Evolutionary conservation across 805 yeast genomes (phyloP).

Genomic region (Debaryomyces castellii): DNA sequence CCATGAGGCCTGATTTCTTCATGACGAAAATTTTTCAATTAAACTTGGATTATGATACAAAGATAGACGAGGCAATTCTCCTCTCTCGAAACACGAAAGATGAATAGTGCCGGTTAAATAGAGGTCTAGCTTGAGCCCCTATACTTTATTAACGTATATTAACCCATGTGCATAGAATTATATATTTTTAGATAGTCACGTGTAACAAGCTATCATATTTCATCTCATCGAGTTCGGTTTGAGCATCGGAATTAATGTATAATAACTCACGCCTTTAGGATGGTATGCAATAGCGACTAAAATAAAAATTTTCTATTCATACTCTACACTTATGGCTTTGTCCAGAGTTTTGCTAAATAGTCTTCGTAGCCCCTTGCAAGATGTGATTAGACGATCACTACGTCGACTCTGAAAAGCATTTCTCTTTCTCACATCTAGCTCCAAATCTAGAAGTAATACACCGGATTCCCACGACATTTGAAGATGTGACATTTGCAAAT

Average conservation of each 20-base stretch:
- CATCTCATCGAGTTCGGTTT: background rate
- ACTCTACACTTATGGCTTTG: too few relatives aligned
- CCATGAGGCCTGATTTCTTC: slow-evolving; percentile 28
- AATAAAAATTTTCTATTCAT: too few relatives aligned
- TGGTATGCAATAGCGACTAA: too few relatives aligned
- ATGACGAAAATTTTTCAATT: slow-evolving; percentile 16
- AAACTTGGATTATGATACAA: slow-evolving; percentile 21
- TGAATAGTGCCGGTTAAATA: background rate
- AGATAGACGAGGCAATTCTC: slow-evolving; percentile 7
- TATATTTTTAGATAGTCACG: background rate
- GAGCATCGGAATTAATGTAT: background rate
- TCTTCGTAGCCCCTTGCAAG: too few relatives aligned
- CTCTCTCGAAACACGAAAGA: background rate
- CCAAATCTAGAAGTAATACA: background rate
- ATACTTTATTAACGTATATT: too few relatives aligned
- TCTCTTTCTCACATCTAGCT: too few relatives aligned
- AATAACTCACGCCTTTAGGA: too few relatives aligned
- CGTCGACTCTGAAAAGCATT: too few relatives aligned
- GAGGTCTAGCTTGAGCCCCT: background rate
- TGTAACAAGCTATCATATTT: background rate
- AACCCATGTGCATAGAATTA: too few relatives aligned
- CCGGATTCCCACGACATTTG: background rate
- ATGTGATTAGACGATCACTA: too few relatives aligned
- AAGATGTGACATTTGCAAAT: background rate
- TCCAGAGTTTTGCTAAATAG: too few relatives aligned